Base-by-base conservation (phyloP, 2,329 filamentous ascomycete species). In the Claviceps sp. region DNA sequence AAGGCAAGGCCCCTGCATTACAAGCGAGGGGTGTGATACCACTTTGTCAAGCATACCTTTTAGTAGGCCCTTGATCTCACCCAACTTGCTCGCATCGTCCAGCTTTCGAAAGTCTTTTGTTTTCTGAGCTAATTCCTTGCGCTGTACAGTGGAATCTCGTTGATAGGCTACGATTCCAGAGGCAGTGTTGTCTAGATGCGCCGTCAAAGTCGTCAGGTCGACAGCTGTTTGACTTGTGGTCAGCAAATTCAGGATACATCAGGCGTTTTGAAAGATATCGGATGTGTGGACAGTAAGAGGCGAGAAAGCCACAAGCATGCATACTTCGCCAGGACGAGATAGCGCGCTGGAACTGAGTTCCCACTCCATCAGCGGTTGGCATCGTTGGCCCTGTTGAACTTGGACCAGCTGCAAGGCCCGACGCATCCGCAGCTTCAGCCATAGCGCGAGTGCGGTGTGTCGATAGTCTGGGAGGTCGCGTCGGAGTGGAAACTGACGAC, bases 101-200 rank as follows among this genome's bases (percentile, higher is more conserved):
- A 95, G 77, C 67, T 96, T 97, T 55, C 90, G 78, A 61, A 97
- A 98, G 62, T 97, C 91, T 64, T 98, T 98, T 1, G 93, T 98
- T 75, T 96, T 97, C 65, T 96, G 90, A n/a, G 94, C 93, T 19
- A 98, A 75, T 55, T 98, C 94, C 65, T 98, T 98, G 50, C 93
- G 80, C 66, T 98, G 91, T 0, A 96, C 84, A 4, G 95, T 85
- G n/a, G 91, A 88, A 68, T 97, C 93, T 61, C 90, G 81, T 65
- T 98, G 94, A 65, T 95, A 89, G 47, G 86, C 75, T 50, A 97
- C 89, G 56, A 98, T 89, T 62, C 97, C 93, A 11, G 90, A 91
- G n/a, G 93, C 93, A 3, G 89, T 91, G 54, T 84, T 85, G 69
- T 98, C 93, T 56, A 98, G 83, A 58, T 80, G 87, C 37, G 89